These are phyloP conservation scores for Backusella luteola DNA, from an alignment of 192 early-diverging fungal genomes.

Conservation along the genomic window DNA sequence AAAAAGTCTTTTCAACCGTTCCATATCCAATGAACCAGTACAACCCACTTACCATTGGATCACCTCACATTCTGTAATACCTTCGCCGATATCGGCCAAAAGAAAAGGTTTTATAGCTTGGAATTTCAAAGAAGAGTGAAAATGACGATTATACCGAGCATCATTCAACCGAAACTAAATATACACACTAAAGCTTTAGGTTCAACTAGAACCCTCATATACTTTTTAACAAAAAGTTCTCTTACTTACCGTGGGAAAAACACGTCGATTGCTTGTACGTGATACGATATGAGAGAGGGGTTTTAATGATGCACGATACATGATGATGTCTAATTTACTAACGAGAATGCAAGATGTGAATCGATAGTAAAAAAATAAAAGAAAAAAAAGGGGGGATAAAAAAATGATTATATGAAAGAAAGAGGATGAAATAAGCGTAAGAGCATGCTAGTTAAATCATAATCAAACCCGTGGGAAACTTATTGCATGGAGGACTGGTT, in stretches of 20 bases:
- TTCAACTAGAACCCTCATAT: neutral
- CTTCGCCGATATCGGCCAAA: conserved; percentile 97
- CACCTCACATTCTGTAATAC: conserved; percentile 96
- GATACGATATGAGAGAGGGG: neutral
- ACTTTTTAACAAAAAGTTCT: neutral
- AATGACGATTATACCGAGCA: conserved; percentile 30
- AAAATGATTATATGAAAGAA: neutral
- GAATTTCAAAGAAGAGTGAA: conserved; percentile 43
- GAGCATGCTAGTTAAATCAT: neutral
- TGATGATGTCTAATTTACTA: neutral
- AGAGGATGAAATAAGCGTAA: neutral
- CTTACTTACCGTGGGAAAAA: conserved; percentile 4
- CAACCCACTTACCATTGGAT: conserved; percentile 80
- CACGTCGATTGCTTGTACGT: neutral
- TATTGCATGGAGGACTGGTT: neutral
- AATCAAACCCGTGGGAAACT: conserved; percentile 2
- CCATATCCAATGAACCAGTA: neutral
- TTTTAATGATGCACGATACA: neutral
- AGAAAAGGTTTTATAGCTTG: conserved; percentile 69
- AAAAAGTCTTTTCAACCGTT: neutral
- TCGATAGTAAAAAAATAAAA: neutral
- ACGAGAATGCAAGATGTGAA: neutral
- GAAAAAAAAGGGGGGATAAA: neutral
- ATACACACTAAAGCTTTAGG: neutral
- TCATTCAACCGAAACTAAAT: neutral